Conservation (phyloP, 2,329 filamentous ascomycete genomes). For the Penicillium polonicum region DNA sequence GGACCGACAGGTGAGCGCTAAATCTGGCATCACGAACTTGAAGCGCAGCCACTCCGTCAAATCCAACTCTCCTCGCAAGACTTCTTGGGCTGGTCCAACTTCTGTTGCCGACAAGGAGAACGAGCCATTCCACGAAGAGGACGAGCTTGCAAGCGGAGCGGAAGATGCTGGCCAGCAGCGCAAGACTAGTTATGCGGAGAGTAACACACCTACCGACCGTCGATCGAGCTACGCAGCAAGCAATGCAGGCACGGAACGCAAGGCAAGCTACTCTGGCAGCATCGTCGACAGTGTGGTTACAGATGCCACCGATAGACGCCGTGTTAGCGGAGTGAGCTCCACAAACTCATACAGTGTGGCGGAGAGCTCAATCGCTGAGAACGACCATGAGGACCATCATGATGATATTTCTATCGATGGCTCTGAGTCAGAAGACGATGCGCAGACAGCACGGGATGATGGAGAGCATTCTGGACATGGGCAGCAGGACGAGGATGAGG, state of each 20-base stretch:
- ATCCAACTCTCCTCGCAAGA: conserved; percentile 62
- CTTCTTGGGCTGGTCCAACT: conserved; percentile 63
- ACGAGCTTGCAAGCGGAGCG: conserved; percentile 51
- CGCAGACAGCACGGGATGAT: conserved; percentile 20
- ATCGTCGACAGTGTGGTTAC: conserved; percentile 44
- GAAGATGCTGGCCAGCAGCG: conserved; percentile 51
- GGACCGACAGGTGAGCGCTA: conserved; percentile 36
- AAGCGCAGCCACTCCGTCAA: conserved; percentile 78
- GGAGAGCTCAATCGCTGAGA: conserved; percentile 22
- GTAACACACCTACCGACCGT: conserved; percentile 16
- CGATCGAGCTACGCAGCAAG: conserved; percentile 30
- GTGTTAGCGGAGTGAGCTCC: conserved; percentile 43
- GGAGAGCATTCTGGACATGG: conserved; percentile 9
- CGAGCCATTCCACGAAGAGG: conserved; percentile 60
- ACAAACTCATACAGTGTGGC: conserved; percentile 32
- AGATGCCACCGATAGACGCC: conserved; percentile 39
- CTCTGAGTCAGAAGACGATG: conserved; percentile 23
- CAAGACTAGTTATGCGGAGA: conserved; percentile 44
- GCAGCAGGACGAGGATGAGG: conserved; percentile 17
- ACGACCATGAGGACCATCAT: conserved; percentile 19
- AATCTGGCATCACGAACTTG: conserved; percentile 56
- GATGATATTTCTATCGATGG: conserved; percentile 19
- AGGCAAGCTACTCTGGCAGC: conserved; percentile 37
- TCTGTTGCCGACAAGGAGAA: conserved; percentile 60
- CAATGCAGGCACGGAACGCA: conserved; percentile 14